These are phyloP conservation scores for Quercus tomentella DNA, from an alignment of 331 rosid genomes.

Conservation along the genomic window DNA sequence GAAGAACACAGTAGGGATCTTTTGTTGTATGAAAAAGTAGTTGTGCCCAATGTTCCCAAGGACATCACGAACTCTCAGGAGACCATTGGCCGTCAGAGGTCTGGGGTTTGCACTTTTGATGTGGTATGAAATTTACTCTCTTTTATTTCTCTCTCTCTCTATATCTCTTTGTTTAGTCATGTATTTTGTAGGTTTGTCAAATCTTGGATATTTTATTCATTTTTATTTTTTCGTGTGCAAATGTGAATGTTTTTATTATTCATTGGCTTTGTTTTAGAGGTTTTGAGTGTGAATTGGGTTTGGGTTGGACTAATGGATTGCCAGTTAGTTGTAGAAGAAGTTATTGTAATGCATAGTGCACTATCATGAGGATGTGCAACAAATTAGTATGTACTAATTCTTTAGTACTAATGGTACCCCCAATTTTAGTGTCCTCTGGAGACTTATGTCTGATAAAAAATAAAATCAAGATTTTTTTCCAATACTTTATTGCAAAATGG, in stretches of 20 bases:
- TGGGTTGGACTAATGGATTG: background rate
- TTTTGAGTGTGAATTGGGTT: background rate
- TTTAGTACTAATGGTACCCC: background rate
- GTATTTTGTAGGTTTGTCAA: background rate
- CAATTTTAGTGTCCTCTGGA: background rate
- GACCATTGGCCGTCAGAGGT: constrained; percentile 46
- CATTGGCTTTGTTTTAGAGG: background rate
- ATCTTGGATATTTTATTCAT: background rate
- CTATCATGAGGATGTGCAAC: background rate
- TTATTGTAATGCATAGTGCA: background rate
- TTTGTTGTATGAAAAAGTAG: constrained; percentile 53
- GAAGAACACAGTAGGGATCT: constrained; percentile 59
- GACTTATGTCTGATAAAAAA: background rate
- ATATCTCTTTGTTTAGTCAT: background rate
- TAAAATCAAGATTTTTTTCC: background rate
- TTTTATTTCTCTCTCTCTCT: background rate
- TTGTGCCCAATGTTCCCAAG: constrained; percentile 65
- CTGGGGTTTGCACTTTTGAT: constrained; percentile 71
- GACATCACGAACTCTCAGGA: constrained; percentile 54
- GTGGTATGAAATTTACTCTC: constrained; percentile 40
- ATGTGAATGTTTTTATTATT: background rate
- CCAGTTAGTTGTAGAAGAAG: background rate
- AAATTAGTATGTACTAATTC: background rate
- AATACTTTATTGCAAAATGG: background rate
- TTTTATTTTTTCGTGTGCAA: background rate